These are phyloP conservation scores for Cunninghamia lanceolata DNA, from an alignment of 75 land plant species.

Conservation along the genomic window DNA sequence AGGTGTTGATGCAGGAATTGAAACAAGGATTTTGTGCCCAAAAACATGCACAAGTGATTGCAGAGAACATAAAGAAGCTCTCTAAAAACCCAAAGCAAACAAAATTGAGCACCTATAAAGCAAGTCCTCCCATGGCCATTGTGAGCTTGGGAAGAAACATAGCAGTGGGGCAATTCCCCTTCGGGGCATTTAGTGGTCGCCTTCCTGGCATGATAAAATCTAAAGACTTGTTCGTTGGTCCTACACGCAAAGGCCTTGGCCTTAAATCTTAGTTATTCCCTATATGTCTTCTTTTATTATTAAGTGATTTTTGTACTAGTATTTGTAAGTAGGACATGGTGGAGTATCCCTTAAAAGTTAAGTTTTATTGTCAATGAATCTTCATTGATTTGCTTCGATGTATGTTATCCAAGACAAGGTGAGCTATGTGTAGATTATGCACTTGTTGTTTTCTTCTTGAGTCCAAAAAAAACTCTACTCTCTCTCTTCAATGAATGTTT, in stretches of 20 bases:
- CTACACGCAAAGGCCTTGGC: constrained; percentile 60
- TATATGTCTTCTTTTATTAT: background rate
- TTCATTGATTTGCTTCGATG: background rate
- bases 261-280: constrained; percentile 15
- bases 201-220: constrained; percentile 77
- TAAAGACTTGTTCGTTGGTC: constrained; percentile 69
- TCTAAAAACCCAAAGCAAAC: background rate
- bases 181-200: constrained; percentile 49
- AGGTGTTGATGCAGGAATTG: background rate
- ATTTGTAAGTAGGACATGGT: background rate
- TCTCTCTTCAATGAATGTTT: too few species aligned
- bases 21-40: background rate
- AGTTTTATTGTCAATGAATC: background rate
- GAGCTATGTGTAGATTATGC: background rate
- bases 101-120: constrained; percentile 26
- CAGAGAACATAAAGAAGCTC: background rate
- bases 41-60: background rate
- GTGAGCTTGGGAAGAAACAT: constrained; percentile 70
- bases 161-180: constrained; percentile 63
- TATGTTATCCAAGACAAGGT: too few species aligned
- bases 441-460: too few species aligned
- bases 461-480: too few species aligned
- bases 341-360: too few species aligned
- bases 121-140: constrained; percentile 42
- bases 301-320: background rate